Conservation (phyloP, 495 filamentous ascomycete species). For the Hypomontagnella submonticulosa region DNA sequence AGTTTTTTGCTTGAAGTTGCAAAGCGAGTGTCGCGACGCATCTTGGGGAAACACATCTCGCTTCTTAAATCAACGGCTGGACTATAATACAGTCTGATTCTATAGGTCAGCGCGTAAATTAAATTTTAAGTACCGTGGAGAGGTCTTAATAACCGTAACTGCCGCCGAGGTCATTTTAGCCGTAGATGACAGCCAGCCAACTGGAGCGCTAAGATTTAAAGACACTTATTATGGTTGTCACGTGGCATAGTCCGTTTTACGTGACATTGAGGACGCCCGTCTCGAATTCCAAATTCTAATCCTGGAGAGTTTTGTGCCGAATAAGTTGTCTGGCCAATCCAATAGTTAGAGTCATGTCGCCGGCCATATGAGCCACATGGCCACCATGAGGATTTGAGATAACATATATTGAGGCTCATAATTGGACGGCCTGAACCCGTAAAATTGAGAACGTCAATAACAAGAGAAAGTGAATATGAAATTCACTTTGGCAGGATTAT, state of each 20-base stretch:
- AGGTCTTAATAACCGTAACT: conserved; percentile 23
- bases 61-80: conserved; percentile 34
- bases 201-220: conserved; percentile 22
- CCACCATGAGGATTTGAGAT: too few relatives aligned
- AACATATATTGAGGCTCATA: too few relatives aligned
- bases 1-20: conserved; percentile 24
- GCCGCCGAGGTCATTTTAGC: conserved; percentile 32
- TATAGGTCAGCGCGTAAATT: conserved; percentile 15
- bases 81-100: conserved; percentile 1
- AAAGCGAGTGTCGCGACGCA: conserved; percentile 10
- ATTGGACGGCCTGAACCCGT: too few relatives aligned
- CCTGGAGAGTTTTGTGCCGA: too few relatives aligned
- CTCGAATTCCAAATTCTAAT: too few relatives aligned
- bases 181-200: conserved; percentile 26
- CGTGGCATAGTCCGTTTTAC: neutral
- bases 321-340: too few relatives aligned
- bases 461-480: too few relatives aligned
- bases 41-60: neutral
- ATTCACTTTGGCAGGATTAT: too few relatives aligned
- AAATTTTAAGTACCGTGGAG: conserved; percentile 18
- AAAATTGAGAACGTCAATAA: too few relatives aligned
- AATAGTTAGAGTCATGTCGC: too few relatives aligned
- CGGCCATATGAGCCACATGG: too few relatives aligned
- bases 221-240: conserved; percentile 9
- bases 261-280: neutral